phyloP scores from a whole-genome alignment of 1,284 basidiomycete species.

The Phaffia rhodozyma region DNA sequence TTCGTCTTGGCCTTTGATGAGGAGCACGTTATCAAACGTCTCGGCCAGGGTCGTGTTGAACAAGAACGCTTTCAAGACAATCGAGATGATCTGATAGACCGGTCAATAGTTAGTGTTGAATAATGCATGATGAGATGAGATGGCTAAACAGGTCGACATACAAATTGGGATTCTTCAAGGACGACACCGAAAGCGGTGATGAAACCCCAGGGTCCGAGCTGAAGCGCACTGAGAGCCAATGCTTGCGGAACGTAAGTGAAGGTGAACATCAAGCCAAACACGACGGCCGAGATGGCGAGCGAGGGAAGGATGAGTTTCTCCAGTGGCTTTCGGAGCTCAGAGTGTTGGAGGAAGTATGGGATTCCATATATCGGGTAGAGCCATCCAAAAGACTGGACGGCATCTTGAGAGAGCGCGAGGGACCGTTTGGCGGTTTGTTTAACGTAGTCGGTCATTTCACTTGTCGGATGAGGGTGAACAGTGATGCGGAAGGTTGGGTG shows the following conservation, averaged over 20 bases:
- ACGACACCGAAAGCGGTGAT: conserved; percentile 38
- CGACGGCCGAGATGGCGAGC: conserved; percentile 28
- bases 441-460: background rate
- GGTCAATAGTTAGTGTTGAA: background rate
- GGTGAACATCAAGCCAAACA: conserved; percentile 44
- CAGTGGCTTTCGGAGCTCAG: conserved; percentile 33
- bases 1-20: conserved; percentile 33
- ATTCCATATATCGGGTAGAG: conserved; percentile 28
- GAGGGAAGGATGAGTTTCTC: conserved; percentile 30
- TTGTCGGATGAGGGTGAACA: background rate
- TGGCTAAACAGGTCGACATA: background rate
- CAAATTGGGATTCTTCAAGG: conserved; percentile 32
- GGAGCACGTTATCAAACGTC: conserved; percentile 36
- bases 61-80: conserved; percentile 25
- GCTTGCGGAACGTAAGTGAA: conserved; percentile 59
- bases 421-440: conserved; percentile 11
- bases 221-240: conserved; percentile 48
- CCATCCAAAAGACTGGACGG: conserved; percentile 1
- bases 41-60: conserved; percentile 42
- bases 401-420: conserved; percentile 16
- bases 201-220: conserved; percentile 27
- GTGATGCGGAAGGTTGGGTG: background rate
- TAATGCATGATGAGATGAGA: background rate
- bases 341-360: conserved; percentile 34
- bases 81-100: conserved; percentile 11